Base-by-base conservation (phyloP, 257 asterid species). In the Marsdenia floribunda region DNA sequence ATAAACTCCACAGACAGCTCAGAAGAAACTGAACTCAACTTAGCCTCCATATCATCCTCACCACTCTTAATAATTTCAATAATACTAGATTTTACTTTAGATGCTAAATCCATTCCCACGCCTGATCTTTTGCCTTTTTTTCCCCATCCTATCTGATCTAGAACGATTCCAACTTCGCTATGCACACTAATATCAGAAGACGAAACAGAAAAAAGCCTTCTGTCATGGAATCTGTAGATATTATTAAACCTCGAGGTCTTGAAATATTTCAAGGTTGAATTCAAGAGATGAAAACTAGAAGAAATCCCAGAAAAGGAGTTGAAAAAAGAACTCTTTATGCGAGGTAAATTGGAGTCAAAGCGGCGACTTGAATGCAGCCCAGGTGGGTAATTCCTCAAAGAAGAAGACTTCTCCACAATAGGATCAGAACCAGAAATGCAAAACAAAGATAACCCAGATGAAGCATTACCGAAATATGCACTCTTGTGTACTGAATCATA, bases 31-130 rank as follows among this genome's bases (percentile, higher is more conserved):
- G 61, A 65, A 55, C 58, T 79, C 81, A 93, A 83, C 78, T 80
- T 83, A 60, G 47, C 71, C 82, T 84, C 91, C 79, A 89, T 59
- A 76, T 91, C 88, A 59, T 78, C 60, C 15, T 75, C 86, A 42
- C 79, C 73, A 18, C 73, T 82, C 81, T 73, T 85, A 61, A 93
- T 81, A 40, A 83, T 80, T 74, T 86, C 90, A 78, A 88, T 78
- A 75, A 85, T 81, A 66, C 83, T 82, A 22, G 65, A 67, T 66
- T 7, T 38, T 9, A 8, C 3, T 38, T 19, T 38, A 12, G 69
- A 12, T 35, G 46, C 22, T 63, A 33, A 14, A 63, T 63, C 12
- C 1, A 8, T 33, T 37, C 33, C 52, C 19, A 15, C 29, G 50
- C 29, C 29, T 6, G 8, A 6, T 40, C 71, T 66, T 38, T 19